Evolutionary conservation across 2,329 filamentous ascomycete species (phyloP), one percentile per base, ranked within the genome.

Genomic region (Penicillium sp.): DNA sequence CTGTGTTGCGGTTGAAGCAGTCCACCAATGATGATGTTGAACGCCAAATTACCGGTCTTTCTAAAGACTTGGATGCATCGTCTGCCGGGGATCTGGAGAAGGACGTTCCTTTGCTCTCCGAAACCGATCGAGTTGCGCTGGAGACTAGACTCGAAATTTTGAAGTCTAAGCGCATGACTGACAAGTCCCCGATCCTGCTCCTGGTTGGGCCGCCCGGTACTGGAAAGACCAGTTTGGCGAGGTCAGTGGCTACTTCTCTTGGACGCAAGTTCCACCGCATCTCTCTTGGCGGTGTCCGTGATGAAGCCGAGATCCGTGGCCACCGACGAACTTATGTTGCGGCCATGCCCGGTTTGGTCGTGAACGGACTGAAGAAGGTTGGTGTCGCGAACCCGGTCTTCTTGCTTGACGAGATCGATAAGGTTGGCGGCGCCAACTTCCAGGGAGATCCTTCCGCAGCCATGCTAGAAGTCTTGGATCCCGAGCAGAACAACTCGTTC

Each of bases 241-340:
- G 92, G 63, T 97, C 92, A 1, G 87, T 99, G 22, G 94, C 94
- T 2, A 89, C 89, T 14, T 92, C 94, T 1, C 80, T 99, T 10
- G 92, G 92, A 14, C 86, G 94, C 57, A 95, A 96, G 70, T 99
- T 99, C 71, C 92, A 99, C 72, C 86, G 94, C 41, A 96, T 99
- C 63, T 97, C 94, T 3, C 85, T 99, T 4, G 94, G 94, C 54
- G 94, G 94, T 62, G 92, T 99, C 3, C 82, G 94, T 48, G 94
- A 99, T 65, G 94, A 99, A 71, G 94, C 94, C 14, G 94, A 99
- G 74, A 97, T 99, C 54, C 84, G 94, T 53, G 94, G 94, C 9
- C 94, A 99, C 72, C 83, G 94, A 50, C 82, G 94, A 62, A 99
- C 94, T 0, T 99, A 99, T 67, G 94, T 99, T 52, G 94, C 94